Percentiles rank a stretch among this genome's conserved stretches.
Evolutionary conservation across 1,139 yeast species (phyloP).

Genomic region (Nakaseomyces sp.): DNA sequence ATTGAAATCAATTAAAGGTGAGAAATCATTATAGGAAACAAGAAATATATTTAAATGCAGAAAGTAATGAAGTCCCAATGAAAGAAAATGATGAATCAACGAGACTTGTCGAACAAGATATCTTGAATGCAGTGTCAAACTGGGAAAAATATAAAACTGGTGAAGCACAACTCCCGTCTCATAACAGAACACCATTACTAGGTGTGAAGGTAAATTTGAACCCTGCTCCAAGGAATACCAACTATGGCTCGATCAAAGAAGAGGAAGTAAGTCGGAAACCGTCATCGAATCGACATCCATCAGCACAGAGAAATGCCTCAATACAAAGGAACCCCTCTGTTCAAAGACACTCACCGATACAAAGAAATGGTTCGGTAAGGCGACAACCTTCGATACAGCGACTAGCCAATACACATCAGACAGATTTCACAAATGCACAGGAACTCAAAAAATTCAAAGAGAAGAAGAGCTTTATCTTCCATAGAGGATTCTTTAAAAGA

Average conservation of each 20-base stretch:
- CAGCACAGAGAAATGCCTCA: neutral
- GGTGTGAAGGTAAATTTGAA: neutral
- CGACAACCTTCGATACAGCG: neutral
- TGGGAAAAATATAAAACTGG: constrained; percentile 4
- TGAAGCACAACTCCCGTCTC: constrained; percentile 1
- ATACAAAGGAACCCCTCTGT: neutral
- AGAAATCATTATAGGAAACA: too few species aligned
- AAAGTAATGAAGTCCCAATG: neutral
- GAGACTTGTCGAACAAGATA: neutral
- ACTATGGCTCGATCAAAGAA: neutral
- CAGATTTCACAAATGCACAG: constrained; percentile 19
- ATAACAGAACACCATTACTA: constrained; percentile 1
- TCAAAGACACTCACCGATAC: neutral
- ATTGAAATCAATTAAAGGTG: too few species aligned
- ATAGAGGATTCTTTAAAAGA: constrained; percentile 23
- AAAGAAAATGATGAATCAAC: neutral
- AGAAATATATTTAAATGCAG: neutral
- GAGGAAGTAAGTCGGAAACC: neutral
- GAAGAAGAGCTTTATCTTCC: constrained; percentile 21
- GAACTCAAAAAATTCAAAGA: constrained; percentile 15
- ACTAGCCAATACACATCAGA: neutral
- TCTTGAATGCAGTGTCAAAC: constrained; percentile 1
- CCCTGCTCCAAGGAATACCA: neutral
- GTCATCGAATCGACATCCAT: neutral
- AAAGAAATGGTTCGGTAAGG: neutral